Conservation (phyloP, 176 grass and related monocot genomes). For the Otatea glauca region DNA sequence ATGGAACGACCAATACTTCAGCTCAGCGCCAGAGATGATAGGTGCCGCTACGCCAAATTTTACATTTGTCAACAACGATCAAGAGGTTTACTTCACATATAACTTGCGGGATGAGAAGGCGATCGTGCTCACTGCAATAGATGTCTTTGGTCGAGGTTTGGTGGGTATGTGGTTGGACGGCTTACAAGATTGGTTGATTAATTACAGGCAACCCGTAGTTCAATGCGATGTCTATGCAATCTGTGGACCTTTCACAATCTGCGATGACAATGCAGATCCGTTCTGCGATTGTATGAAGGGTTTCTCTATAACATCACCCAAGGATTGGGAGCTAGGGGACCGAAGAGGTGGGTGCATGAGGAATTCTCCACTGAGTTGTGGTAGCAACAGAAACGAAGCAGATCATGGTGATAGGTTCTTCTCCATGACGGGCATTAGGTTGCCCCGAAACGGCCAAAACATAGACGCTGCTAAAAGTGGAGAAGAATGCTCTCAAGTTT, state of each 20-base stretch:
- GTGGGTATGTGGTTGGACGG: too few species aligned
- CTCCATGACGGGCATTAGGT: neutral
- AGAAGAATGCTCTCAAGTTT: neutral
- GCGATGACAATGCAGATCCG: neutral
- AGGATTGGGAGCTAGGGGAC: conserved; percentile 32
- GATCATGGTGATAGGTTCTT: too few species aligned
- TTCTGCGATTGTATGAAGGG: conserved; percentile 39
- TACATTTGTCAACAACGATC: neutral
- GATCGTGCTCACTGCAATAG: too few species aligned
- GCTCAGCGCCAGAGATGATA: neutral
- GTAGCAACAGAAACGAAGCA: too few species aligned
- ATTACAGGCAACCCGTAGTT: too few species aligned
- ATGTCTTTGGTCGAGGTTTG: too few species aligned
- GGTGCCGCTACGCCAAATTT: neutral
- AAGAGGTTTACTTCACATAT: conserved; percentile 25
- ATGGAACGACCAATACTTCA: neutral
- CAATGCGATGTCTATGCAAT: conserved; percentile 16
- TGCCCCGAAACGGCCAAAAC: neutral
- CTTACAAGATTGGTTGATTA: too few species aligned
- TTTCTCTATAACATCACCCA: neutral
- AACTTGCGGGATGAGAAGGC: too few species aligned
- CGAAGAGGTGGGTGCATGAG: conserved; percentile 2
- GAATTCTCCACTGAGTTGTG: neutral
- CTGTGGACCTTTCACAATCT: conserved; percentile 31
- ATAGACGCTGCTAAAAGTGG: neutral